Conservation (phyloP, 78 protist genomes). For the Dictyostelium intermedium region DNA sequence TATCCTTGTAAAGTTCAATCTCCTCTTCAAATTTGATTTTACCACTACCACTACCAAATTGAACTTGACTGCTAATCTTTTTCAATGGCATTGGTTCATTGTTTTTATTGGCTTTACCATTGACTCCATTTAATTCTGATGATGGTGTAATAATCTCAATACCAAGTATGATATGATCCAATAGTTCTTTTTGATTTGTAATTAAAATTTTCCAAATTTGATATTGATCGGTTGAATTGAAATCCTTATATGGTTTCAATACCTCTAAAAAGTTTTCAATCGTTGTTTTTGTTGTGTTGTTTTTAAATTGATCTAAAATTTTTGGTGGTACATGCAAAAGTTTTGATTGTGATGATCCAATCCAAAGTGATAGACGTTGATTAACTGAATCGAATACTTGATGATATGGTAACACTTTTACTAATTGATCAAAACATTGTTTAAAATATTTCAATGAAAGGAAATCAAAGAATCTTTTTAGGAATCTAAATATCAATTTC, state of each 20-base stretch:
- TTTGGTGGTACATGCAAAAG: background rate
- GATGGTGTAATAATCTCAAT: background rate
- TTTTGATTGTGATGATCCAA: conserved; percentile 28
- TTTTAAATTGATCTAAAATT: conserved; percentile 1
- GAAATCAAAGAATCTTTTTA: background rate
- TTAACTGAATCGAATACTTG: conserved; percentile 20
- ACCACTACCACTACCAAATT: background rate
- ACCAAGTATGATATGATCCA: background rate
- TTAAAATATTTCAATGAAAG: background rate
- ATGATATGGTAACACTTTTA: background rate
- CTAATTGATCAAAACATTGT: background rate
- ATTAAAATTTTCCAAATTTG: conserved; percentile 12
- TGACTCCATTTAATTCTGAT: background rate
- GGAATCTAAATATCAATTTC: background rate
- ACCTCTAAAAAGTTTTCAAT: background rate
- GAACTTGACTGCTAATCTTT: background rate
- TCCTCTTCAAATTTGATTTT: conserved; percentile 48
- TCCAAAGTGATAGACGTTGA: conserved; percentile 42
- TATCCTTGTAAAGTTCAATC: conserved; percentile 59
- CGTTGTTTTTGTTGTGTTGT: background rate
- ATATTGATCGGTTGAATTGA: background rate
- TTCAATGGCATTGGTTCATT: conserved; percentile 1
- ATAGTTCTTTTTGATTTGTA: background rate
- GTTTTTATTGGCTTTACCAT: background rate
- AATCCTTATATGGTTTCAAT: background rate